These are phyloP conservation scores for Lipomyces sp. DNA, from an alignment of 805 yeast species.

Conservation along the genomic window DNA sequence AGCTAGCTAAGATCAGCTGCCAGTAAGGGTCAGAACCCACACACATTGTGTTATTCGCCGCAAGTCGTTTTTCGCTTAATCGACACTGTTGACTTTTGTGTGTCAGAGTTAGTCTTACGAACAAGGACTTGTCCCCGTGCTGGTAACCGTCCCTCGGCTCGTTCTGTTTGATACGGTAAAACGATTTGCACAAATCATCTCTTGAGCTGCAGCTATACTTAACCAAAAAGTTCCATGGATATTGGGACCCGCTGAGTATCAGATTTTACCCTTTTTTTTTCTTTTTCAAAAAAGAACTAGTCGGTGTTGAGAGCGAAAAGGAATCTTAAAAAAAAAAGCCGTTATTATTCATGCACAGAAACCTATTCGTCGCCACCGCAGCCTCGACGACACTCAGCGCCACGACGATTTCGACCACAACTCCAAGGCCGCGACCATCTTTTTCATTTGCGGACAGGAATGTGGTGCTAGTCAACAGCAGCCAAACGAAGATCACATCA, in stretches of 20 bases:
- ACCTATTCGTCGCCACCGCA: background rate
- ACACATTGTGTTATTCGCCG: too few relatives aligned
- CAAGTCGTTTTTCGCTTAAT: too few relatives aligned
- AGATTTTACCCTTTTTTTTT: background rate
- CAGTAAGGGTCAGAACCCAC: too few relatives aligned
- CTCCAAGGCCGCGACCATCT: background rate
- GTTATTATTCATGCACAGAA: background rate
- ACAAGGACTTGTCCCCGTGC: too few relatives aligned
- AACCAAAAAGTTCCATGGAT: background rate
- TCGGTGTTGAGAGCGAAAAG: background rate
- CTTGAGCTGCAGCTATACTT: too few relatives aligned
- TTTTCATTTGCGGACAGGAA: constrained; percentile 1
- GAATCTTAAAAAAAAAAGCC: background rate
- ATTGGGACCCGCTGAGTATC: background rate
- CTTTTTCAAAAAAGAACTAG: background rate
- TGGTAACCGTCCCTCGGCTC: too few relatives aligned
- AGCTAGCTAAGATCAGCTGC: too few relatives aligned
- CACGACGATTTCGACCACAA: background rate
- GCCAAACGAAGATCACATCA: background rate
- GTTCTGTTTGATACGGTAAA: too few relatives aligned
- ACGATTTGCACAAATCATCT: too few relatives aligned
- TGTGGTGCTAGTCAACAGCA: constrained; percentile 1
- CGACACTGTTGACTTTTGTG: too few relatives aligned
- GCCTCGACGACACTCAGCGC: background rate
- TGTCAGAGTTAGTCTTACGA: too few relatives aligned